Evolutionary conservation across 805 yeast genomes (phyloP).

Genomic region (Candida endomychidarum): DNA sequence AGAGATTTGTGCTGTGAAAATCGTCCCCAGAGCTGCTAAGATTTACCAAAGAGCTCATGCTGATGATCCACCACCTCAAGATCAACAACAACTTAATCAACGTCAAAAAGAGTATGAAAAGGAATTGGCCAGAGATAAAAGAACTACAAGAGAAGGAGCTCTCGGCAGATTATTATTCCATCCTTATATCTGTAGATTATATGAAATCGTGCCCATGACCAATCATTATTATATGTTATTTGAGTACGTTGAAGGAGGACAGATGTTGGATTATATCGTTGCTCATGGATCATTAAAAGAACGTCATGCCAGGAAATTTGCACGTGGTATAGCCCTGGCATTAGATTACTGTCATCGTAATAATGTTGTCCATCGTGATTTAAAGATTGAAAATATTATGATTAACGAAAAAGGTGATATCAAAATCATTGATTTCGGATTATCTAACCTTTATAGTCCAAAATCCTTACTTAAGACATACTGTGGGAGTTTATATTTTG

Average conservation of each 20-base stretch:
- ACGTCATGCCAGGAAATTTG: conserved; percentile 89
- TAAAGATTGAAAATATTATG: conserved; percentile 94
- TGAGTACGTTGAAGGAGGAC: conserved; percentile 97
- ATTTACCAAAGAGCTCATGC: conserved; percentile 71
- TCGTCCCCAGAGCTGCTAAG: conserved; percentile 86
- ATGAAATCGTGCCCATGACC: conserved; percentile 95
- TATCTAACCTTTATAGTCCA: conserved; percentile 80
- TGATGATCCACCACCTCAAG: conserved; percentile 63
- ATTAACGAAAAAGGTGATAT: conserved; percentile 91
- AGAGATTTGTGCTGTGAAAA: conserved; percentile 88
- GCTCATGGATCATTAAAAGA: conserved; percentile 94
- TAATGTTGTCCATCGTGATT: conserved; percentile 94
- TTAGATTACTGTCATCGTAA: conserved; percentile 90
- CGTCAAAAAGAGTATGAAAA: conserved; percentile 72
- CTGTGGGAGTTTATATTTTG: conserved; percentile 96
- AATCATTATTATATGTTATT: conserved; percentile 95
- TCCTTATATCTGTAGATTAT: conserved; percentile 86
- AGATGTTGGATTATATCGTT: conserved; percentile 94
- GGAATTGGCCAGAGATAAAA: conserved; percentile 84
- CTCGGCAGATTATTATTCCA: conserved; percentile 86
- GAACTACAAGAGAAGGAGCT: conserved; percentile 95
- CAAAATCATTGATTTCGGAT: conserved; percentile 94
- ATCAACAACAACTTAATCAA: conserved; percentile 55
- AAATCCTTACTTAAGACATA: conserved; percentile 79
- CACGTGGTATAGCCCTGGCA: conserved; percentile 92